phyloP scores from a whole-genome alignment of 768 basidiomycete genomes.

The Boletales sp. region DNA sequence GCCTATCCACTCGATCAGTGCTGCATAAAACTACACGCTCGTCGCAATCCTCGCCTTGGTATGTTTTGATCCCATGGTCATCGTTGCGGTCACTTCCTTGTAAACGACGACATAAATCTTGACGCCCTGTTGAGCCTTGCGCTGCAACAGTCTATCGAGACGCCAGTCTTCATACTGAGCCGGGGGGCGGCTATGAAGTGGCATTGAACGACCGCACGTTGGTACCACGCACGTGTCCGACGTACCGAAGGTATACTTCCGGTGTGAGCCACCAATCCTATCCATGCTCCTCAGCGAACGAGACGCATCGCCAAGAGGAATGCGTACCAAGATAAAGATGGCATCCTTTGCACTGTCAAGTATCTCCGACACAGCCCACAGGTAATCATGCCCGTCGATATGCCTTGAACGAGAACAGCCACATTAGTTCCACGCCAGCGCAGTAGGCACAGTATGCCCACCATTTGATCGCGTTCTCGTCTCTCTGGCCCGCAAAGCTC shows the following conservation, averaged over 20 bases:
- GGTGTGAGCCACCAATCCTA: constrained; percentile 95
- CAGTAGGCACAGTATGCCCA: constrained; percentile 26
- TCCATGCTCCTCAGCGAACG: constrained; percentile 1
- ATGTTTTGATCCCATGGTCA: constrained; percentile 84
- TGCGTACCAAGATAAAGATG: constrained; percentile 79
- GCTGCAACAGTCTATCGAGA: constrained; percentile 77
- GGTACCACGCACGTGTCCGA: neutral
- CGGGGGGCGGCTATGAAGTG: constrained; percentile 59
- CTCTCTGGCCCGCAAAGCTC: constrained; percentile 75
- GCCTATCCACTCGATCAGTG: constrained; percentile 38
- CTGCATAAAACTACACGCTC: too few relatives aligned
- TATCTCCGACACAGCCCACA: constrained; percentile 91
- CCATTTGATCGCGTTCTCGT: constrained; percentile 81
- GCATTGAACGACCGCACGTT: constrained; percentile 9
- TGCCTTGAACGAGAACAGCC: constrained; percentile 45
- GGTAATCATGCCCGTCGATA: constrained; percentile 94
- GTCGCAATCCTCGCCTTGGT: constrained; percentile 55
- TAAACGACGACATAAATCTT: constrained; percentile 90
- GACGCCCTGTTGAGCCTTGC: constrained; percentile 91
- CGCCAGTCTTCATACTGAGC: constrained; percentile 84
- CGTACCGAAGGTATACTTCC: constrained; percentile 80
- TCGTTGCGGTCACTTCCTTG: constrained; percentile 94
- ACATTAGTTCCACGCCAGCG: neutral
- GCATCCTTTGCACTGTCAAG: constrained; percentile 76
- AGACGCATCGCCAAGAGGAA: neutral